Conservation (phyloP, 768 basidiomycete genomes). For the Tricholoma flavovirens region DNA sequence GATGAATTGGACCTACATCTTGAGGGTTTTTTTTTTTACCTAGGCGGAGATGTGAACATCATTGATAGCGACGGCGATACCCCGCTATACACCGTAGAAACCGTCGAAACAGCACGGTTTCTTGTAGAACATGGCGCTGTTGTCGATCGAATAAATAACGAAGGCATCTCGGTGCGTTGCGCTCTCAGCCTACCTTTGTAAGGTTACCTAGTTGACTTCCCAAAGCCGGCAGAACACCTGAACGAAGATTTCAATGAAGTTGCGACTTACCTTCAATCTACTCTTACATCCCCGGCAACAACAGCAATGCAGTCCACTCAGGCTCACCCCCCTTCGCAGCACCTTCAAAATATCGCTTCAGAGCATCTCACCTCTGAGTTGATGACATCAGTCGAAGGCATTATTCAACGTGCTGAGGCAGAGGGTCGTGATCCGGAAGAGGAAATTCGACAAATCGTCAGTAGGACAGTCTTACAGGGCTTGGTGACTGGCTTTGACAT, state of each 20-base stretch:
- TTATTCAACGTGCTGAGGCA: conserved; percentile 50
- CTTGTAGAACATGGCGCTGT: conserved; percentile 76
- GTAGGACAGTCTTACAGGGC: conserved; percentile 61
- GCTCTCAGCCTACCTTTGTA: background rate
- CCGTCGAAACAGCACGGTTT: conserved; percentile 67
- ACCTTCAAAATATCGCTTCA: conserved; percentile 63
- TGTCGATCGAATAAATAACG: conserved; percentile 54
- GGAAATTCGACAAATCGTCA: conserved; percentile 57
- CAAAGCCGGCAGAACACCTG: conserved; percentile 65
- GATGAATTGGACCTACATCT: background rate
- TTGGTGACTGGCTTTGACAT: conserved; percentile 57
- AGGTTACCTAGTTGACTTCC: conserved; percentile 6
- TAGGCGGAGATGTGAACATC: conserved; percentile 85
- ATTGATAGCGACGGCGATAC: conserved; percentile 87
- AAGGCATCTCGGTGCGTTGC: conserved; percentile 68
- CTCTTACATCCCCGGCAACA: conserved; percentile 8
- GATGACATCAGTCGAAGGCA: conserved; percentile 58
- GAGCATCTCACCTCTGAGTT: conserved; percentile 64
- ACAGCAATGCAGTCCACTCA: conserved; percentile 17
- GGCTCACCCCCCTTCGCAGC: conserved; percentile 45
- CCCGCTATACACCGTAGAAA: conserved; percentile 86
- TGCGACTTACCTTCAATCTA: conserved; percentile 52
- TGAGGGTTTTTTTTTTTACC: background rate
- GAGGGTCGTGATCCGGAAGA: conserved; percentile 65
- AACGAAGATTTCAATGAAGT: conserved; percentile 67